Conservation (phyloP, 179 eudicot species). For the Drosera spatulata region DNA sequence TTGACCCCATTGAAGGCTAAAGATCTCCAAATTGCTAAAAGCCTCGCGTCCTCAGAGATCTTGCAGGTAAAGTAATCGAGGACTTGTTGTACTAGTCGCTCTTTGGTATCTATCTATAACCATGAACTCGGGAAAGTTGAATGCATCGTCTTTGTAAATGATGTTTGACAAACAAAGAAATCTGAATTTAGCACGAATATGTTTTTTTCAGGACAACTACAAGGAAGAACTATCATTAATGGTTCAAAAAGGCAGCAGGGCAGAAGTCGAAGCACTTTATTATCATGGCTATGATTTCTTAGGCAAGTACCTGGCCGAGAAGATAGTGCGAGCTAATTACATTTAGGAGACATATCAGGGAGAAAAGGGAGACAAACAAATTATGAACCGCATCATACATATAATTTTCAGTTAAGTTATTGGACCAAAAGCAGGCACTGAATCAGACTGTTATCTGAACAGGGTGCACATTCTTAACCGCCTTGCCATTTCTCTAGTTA, state of each 20-base stretch:
- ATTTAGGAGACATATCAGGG: constrained; percentile 19
- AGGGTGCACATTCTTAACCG: no score
- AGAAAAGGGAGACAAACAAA: no score
- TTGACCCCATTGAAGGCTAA: constrained; percentile 52
- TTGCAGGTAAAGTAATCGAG: constrained; percentile 40
- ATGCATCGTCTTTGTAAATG: background rate
- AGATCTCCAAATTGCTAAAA: constrained; percentile 84
- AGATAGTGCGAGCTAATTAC: constrained; percentile 76
- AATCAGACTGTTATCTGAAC: no score
- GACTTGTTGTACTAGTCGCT: background rate
- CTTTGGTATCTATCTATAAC: no score
- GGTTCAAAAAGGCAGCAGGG: constrained; percentile 66
- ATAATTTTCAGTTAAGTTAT: no score
- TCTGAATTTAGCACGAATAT: background rate
- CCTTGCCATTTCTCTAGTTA: no score
- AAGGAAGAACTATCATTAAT: constrained; percentile 71
- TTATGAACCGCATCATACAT: no score
- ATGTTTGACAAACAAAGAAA: background rate
- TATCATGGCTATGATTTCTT: constrained; percentile 74
- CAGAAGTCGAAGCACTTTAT: constrained; percentile 93
- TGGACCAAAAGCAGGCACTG: no score
- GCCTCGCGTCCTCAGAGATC: constrained; percentile 59
- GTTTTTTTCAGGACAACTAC: constrained; percentile 48
- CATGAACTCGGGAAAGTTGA: background rate
- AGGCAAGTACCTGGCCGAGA: constrained; percentile 66